These are phyloP conservation scores for Ustilago xerochloae DNA, from an alignment of 1,284 basidiomycete species.

Conservation along the genomic window DNA sequence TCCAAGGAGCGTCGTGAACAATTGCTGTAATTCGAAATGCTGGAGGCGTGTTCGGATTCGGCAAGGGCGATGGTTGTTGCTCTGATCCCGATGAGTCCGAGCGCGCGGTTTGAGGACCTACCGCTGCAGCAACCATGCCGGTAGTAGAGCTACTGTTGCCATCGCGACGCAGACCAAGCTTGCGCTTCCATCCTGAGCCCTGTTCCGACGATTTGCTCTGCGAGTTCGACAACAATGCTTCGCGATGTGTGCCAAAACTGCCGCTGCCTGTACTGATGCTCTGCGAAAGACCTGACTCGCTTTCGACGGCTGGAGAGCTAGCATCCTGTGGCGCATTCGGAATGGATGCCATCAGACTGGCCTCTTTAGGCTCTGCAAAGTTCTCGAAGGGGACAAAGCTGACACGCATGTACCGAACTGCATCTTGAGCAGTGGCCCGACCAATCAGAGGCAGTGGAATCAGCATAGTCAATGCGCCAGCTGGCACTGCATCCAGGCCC, in stretches of 20 bases:
- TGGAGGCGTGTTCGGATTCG: background rate
- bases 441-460: constrained; percentile 54
- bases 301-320: constrained; percentile 10
- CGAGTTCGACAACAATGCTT: background rate
- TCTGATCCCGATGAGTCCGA: background rate
- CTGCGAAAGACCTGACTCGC: constrained; percentile 11
- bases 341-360: background rate
- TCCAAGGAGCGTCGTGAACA: constrained; percentile 45
- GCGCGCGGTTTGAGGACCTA: background rate
- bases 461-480: constrained; percentile 56
- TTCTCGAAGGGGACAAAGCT: constrained; percentile 50
- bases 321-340: background rate
- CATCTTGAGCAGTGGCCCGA: constrained; percentile 14
- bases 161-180: constrained; percentile 20
- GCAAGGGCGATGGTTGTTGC: constrained; percentile 5
- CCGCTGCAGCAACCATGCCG: background rate
- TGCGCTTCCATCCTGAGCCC: constrained; percentile 38
- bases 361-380: constrained; percentile 9
- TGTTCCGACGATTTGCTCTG: constrained; percentile 16
- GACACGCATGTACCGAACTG: constrained; percentile 47
- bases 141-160: constrained; percentile 1
- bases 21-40: constrained; percentile 49
- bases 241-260: constrained; percentile 10
- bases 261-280: constrained; percentile 26
- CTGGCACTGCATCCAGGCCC: constrained; percentile 46